These are phyloP conservation scores for Pseudozyma flocculosa DNA, from an alignment of 1,284 basidiomycete genomes.

Conservation along the genomic window DNA sequence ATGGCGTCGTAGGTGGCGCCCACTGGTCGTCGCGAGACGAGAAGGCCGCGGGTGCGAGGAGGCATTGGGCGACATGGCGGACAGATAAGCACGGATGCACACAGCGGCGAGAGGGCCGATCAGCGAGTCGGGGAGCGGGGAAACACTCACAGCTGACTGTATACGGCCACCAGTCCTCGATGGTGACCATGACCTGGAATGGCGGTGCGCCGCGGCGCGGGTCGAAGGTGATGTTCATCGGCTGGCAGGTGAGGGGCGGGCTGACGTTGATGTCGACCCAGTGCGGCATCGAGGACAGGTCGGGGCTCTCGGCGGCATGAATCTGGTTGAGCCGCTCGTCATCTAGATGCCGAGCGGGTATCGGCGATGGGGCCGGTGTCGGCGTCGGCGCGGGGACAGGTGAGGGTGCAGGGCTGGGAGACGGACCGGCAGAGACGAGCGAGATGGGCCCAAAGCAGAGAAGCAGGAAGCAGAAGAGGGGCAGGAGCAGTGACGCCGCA, in stretches of 20 bases:
- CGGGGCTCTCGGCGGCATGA: slow-evolving; percentile 6
- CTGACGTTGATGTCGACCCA: slow-evolving; percentile 23
- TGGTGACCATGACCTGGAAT: slow-evolving; percentile 40
- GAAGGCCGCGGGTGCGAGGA: too few relatives aligned
- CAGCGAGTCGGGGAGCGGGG: too few relatives aligned
- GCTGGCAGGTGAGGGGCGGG: slow-evolving; percentile 32
- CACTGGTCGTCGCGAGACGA: slow-evolving; percentile 1
- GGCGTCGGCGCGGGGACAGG: slow-evolving; percentile 5
- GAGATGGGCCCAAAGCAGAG: too few relatives aligned
- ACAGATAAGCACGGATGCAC: too few relatives aligned
- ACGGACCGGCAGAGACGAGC: too few relatives aligned
- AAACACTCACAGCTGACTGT: slow-evolving; percentile 14
- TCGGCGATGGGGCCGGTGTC: background rate
- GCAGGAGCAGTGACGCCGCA: too few relatives aligned
- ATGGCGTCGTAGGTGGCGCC: slow-evolving; percentile 31
- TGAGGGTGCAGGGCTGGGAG: too few relatives aligned
- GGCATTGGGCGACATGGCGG: too few relatives aligned
- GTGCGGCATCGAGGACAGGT: slow-evolving; percentile 4
- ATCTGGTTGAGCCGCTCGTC: slow-evolving; percentile 1
- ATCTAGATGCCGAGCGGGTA: too few relatives aligned
- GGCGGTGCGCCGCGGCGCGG: slow-evolving; percentile 35
- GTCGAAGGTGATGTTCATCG: slow-evolving; percentile 45
- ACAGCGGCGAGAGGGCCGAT: too few relatives aligned
- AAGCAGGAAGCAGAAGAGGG: too few relatives aligned
- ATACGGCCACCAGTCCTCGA: slow-evolving; percentile 36